Evolutionary conservation across 2,329 filamentous ascomycete genomes (phyloP).

Genomic region (Xylariaceae sp.): DNA sequence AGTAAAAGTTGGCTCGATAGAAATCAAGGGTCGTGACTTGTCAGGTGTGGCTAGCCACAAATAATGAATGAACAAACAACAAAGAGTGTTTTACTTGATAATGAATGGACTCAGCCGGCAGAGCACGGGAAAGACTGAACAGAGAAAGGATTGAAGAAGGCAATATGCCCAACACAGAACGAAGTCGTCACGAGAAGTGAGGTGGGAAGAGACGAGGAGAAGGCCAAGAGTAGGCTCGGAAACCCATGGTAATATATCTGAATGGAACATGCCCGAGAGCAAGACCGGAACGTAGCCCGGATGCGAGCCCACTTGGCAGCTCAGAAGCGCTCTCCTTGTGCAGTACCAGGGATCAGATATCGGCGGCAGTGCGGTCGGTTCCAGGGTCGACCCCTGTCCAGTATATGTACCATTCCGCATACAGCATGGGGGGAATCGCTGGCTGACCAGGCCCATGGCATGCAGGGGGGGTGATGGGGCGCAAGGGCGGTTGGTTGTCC

Average conservation of each 20-base stretch:
- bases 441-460: neutral
- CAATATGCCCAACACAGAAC: slow-evolving; percentile 24
- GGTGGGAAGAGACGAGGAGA: slow-evolving; percentile 17
- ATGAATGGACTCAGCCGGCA: slow-evolving; percentile 40
- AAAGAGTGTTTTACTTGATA: slow-evolving; percentile 33
- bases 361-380: neutral
- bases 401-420: neutral
- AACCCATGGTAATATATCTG: slow-evolving; percentile 17
- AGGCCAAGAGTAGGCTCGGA: slow-evolving; percentile 5
- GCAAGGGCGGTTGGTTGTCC: too few relatives aligned
- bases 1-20: slow-evolving; percentile 11
- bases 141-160: slow-evolving; percentile 30
- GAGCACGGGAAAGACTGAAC: slow-evolving; percentile 34
- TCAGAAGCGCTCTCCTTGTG: neutral
- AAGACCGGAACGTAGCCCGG: slow-evolving; percentile 9
- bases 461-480: slow-evolving; percentile 2
- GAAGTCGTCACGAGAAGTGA: slow-evolving; percentile 24
- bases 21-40: slow-evolving; percentile 23
- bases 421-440: neutral
- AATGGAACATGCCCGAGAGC: slow-evolving; percentile 6
- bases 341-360: neutral
- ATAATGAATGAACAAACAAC: slow-evolving; percentile 39
- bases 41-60: slow-evolving; percentile 29
- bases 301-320: slow-evolving; percentile 16
- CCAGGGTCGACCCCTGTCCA: slow-evolving; percentile 10